phyloP scores from a whole-genome alignment of 2,329 filamentous ascomycete species.

The Magnaporthiopsis poae region DNA sequence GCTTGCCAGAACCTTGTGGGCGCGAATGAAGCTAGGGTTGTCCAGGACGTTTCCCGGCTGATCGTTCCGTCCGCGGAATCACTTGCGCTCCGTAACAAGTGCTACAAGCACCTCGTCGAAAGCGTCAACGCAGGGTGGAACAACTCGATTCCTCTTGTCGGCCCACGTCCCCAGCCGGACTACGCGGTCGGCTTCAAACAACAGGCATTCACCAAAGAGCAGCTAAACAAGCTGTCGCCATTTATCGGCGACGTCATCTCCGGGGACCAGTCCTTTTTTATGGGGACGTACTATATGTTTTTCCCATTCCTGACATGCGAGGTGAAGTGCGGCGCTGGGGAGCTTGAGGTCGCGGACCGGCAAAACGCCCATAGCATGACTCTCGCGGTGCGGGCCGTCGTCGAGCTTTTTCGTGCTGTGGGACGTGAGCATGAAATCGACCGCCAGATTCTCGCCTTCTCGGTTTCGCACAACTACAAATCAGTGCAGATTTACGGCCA shows the following conservation, averaged over 20 bases:
- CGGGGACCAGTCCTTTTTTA: conserved; percentile 30
- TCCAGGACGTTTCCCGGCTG: conserved; percentile 27
- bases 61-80: conserved; percentile 30
- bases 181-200: conserved; percentile 32
- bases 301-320: conserved; percentile 41
- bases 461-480: conserved; percentile 27
- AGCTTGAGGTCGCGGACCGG: conserved; percentile 27
- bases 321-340: conserved; percentile 32
- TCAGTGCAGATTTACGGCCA: conserved; percentile 30
- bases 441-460: conserved; percentile 33
- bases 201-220: conserved; percentile 31
- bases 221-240: conserved; percentile 30
- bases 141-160: conserved; percentile 26
- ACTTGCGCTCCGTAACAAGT: conserved; percentile 18
- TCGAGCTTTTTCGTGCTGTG: conserved; percentile 29
- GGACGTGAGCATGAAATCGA: conserved; percentile 27
- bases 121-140: conserved; percentile 34
- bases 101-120: conserved; percentile 23
- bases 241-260: conserved; percentile 25
- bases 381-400: conserved; percentile 27
- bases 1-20: too few relatives aligned
- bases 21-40: conserved; percentile 14
- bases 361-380: conserved; percentile 33
- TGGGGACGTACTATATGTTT: conserved; percentile 35
- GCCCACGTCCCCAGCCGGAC: conserved; percentile 31